Evolutionary conservation across 805 yeast genomes (phyloP).

Genomic region (Hanseniaspora hatyaiensis): DNA sequence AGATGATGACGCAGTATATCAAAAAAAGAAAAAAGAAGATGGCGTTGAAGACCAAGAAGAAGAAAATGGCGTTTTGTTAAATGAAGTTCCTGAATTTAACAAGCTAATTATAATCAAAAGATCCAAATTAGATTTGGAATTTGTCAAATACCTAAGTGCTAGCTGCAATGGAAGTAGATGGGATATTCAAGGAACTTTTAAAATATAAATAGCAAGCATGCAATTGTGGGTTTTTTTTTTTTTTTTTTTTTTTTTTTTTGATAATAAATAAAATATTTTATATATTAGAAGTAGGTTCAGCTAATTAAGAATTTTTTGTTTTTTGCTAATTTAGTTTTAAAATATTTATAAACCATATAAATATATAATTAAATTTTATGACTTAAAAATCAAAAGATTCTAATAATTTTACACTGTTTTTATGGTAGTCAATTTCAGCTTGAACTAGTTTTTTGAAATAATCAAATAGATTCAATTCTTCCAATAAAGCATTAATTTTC

Average conservation of each 20-base stretch:
- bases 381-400: conserved; percentile 14
- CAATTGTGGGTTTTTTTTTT: too few species aligned
- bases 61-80: conserved; percentile 66
- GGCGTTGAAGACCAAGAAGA: conserved; percentile 59
- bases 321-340: conserved; percentile 1
- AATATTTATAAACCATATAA: conserved; percentile 9
- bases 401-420: conserved; percentile 27
- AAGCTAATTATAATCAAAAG: conserved; percentile 62
- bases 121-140: conserved; percentile 78
- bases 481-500: conserved; percentile 69
- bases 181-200: conserved; percentile 44
- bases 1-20: conserved; percentile 82
- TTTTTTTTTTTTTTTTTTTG: too few species aligned
- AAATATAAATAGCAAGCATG: too few species aligned
- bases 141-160: conserved; percentile 81
- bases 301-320: neutral
- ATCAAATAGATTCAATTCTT: conserved; percentile 54
- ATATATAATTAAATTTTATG: neutral
- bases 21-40: conserved; percentile 33
- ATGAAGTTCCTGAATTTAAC: conserved; percentile 78
- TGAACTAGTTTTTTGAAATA: conserved; percentile 56
- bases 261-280: too few species aligned
- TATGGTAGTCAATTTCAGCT: conserved; percentile 75
- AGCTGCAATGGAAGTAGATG: conserved; percentile 84
- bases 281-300: too few species aligned